phyloP scores from a whole-genome alignment of 768 basidiomycete genomes.

The Mycena haematopus region DNA sequence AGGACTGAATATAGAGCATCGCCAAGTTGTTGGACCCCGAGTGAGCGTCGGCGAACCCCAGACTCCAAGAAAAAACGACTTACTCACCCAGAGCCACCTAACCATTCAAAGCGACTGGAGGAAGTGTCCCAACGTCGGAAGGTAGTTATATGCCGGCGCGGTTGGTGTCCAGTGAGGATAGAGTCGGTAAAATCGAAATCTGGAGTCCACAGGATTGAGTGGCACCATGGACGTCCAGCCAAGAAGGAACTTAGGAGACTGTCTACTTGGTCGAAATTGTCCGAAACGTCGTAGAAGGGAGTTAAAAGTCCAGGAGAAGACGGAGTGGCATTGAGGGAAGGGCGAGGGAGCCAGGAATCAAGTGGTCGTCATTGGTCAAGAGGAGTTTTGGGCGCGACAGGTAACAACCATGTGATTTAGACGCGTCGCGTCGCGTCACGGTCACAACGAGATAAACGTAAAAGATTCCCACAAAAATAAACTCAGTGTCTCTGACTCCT shows the following conservation, averaged over 20 bases:
- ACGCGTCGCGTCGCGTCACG: conserved; percentile 1
- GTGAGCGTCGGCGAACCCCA: background rate
- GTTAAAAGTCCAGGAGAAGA: background rate
- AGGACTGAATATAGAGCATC: background rate
- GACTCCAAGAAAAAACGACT: background rate
- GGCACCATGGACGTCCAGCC: too few relatives aligned
- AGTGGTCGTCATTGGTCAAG: background rate
- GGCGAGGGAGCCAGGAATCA: background rate
- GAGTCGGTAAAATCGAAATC: background rate
- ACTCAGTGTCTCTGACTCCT: too few relatives aligned
- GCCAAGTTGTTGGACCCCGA: background rate
- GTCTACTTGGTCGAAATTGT: too few relatives aligned
- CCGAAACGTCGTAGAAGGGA: too few relatives aligned
- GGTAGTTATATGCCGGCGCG: too few relatives aligned
- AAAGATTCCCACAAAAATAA: too few relatives aligned
- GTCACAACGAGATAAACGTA: background rate
- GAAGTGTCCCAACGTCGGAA: background rate
- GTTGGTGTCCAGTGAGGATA: too few relatives aligned
- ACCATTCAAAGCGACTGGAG: background rate
- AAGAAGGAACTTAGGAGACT: too few relatives aligned
- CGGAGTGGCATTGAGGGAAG: background rate
- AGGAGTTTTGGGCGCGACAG: background rate
- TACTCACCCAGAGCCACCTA: background rate
- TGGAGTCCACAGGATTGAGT: too few relatives aligned
- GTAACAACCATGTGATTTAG: conserved; percentile 3